These are phyloP conservation scores for Curvularia lunata DNA, from an alignment of 2,329 filamentous ascomycete genomes.

Conservation along the genomic window DNA sequence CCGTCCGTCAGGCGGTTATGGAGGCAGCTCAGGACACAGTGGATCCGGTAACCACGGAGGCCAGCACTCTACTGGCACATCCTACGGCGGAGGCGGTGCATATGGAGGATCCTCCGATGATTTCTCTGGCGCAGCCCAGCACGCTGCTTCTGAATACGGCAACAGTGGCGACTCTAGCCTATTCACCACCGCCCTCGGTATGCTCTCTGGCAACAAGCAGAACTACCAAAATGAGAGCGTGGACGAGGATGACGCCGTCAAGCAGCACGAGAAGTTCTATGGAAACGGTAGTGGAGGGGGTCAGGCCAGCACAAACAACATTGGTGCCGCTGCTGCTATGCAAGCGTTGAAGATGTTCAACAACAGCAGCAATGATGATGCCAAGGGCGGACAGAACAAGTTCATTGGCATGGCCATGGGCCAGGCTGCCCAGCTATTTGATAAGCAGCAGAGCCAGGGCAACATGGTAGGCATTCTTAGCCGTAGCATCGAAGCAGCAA, in stretches of 20 bases:
- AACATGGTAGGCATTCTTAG: slow-evolving; percentile 55
- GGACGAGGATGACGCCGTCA: slow-evolving; percentile 70
- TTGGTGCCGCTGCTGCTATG: slow-evolving; percentile 73
- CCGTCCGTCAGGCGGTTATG: slow-evolving; percentile 29
- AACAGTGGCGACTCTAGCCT: slow-evolving; percentile 57
- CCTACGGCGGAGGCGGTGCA: slow-evolving; percentile 51
- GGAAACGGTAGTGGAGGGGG: slow-evolving; percentile 53
- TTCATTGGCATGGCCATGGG: slow-evolving; percentile 88
- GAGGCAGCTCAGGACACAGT: slow-evolving; percentile 25
- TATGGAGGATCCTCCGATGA: slow-evolving; percentile 54
- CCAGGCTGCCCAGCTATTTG: slow-evolving; percentile 80
- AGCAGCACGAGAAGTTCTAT: slow-evolving; percentile 79
- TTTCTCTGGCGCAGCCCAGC: slow-evolving; percentile 59
- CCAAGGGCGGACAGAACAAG: slow-evolving; percentile 68
- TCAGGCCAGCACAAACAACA: slow-evolving; percentile 53
- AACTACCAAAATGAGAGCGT: slow-evolving; percentile 59
- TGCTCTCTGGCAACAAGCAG: slow-evolving; percentile 62
- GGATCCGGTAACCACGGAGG: slow-evolving; percentile 33
- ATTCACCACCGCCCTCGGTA: slow-evolving; percentile 63
- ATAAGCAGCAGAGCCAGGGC: slow-evolving; percentile 63
- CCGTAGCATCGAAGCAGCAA: slow-evolving; percentile 45
- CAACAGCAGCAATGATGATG: slow-evolving; percentile 54
- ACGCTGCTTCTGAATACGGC: slow-evolving; percentile 63
- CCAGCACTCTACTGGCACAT: slow-evolving; percentile 50
- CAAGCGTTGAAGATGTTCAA: slow-evolving; percentile 83